Evolutionary conservation across 2,329 filamentous ascomycete genomes (phyloP).

Genomic region (Exophiala xenobiotica): DNA sequence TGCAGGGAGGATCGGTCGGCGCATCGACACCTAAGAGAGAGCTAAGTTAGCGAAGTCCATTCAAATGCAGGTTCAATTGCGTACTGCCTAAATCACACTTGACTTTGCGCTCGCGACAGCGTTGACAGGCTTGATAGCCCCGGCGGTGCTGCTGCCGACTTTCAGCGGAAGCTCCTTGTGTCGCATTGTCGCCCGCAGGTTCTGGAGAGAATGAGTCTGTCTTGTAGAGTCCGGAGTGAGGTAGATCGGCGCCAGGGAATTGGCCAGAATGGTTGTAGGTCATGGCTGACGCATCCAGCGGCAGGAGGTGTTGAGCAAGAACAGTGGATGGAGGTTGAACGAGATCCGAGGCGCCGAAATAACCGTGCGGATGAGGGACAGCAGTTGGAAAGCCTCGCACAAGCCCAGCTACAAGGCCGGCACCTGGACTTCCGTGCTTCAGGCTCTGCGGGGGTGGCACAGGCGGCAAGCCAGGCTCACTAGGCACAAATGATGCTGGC

Average conservation of each 20-base stretch:
- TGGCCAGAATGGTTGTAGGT: constrained; percentile 18
- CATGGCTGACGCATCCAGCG: constrained; percentile 13
- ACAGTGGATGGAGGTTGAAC: neutral
- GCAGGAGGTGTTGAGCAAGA: constrained; percentile 7
- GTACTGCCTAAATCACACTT: constrained; percentile 51
- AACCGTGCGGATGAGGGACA: constrained; percentile 14
- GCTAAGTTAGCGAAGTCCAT: constrained; percentile 24
- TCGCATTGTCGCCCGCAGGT: constrained; percentile 14
- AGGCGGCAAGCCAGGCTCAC: neutral
- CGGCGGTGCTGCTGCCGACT: constrained; percentile 39
- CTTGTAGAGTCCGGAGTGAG: constrained; percentile 11
- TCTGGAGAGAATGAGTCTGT: constrained; percentile 32
- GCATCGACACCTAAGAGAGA: constrained; percentile 68
- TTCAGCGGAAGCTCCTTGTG: constrained; percentile 11
- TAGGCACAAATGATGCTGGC: neutral
- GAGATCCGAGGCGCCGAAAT: constrained; percentile 18
- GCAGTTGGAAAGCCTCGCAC: neutral
- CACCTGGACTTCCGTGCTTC: no score
- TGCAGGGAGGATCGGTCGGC: constrained; percentile 89
- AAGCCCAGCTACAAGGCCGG: neutral
- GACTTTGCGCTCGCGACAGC: constrained; percentile 50
- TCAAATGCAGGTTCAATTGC: constrained; percentile 22
- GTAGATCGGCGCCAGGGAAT: constrained; percentile 7
- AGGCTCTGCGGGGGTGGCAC: neutral
- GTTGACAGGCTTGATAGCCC: constrained; percentile 51